Evolutionary conservation across 2,329 filamentous ascomycete species (phyloP).

Genomic region (Trichoderma atrobrunneum): DNA sequence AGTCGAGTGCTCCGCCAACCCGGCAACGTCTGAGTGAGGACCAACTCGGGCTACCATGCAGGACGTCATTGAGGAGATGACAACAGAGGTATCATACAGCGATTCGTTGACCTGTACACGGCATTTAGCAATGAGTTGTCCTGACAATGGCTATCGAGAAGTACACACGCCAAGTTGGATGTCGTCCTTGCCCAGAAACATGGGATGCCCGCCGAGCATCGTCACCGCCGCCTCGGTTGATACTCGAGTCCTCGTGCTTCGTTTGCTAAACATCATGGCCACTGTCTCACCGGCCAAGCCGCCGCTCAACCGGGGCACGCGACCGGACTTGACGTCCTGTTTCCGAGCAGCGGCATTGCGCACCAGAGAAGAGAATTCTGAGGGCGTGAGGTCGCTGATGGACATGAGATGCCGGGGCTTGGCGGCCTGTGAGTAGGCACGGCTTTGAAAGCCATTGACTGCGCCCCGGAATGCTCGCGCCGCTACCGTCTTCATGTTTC

Average conservation of each 20-base stretch:
- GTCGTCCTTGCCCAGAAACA: constrained; percentile 95
- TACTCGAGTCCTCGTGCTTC: constrained; percentile 87
- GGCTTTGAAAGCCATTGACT: constrained; percentile 38
- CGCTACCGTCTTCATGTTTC: constrained; percentile 34
- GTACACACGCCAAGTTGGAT: constrained; percentile 82
- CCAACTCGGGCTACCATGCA: constrained; percentile 79
- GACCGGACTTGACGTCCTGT: constrained; percentile 67
- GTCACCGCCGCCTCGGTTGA: constrained; percentile 89
- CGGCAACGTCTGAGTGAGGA: constrained; percentile 70
- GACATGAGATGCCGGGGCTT: constrained; percentile 83
- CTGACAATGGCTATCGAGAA: not conserved
- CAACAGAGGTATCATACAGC: constrained; percentile 84
- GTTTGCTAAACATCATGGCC: constrained; percentile 96
- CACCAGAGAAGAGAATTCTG: constrained; percentile 78
- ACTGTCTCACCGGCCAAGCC: constrained; percentile 74
- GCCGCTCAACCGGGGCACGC: constrained; percentile 53
- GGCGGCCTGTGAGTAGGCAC: constrained; percentile 42
- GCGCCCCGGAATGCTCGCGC: constrained; percentile 35
- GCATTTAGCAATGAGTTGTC: constrained; percentile 9
- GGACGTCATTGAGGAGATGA: constrained; percentile 91
- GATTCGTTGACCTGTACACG: constrained; percentile 75
- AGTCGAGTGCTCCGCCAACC: constrained; percentile 67
- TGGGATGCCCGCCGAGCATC: constrained; percentile 86
- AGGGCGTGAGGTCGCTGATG: constrained; percentile 77
- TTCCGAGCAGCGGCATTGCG: constrained; percentile 80